These are phyloP conservation scores for Penicillium occitanis DNA, from an alignment of 2,329 filamentous ascomycete genomes.

Conservation along the genomic window DNA sequence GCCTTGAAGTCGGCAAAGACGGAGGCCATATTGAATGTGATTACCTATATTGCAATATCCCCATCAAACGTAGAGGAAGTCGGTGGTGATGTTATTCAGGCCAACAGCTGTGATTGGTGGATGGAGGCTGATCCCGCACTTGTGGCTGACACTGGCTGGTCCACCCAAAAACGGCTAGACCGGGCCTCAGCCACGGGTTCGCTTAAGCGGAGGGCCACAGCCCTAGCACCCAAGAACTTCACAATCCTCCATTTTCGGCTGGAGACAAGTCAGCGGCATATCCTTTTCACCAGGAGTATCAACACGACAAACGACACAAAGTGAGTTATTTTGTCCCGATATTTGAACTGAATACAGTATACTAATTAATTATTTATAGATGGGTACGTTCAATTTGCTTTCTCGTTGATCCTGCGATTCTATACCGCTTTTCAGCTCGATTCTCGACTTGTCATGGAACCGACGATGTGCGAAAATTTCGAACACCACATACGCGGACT, in stretches of 20 bases:
- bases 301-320: slow-evolving; percentile 44
- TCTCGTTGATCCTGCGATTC: slow-evolving; percentile 2
- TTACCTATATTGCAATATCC: neutral
- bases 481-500: neutral
- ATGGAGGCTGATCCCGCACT: slow-evolving; percentile 16
- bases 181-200: slow-evolving; percentile 31
- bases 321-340: slow-evolving; percentile 24
- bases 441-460: slow-evolving; percentile 16
- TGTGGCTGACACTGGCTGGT: slow-evolving; percentile 20
- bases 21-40: slow-evolving; percentile 60
- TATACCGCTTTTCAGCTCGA: slow-evolving; percentile 11
- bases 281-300: slow-evolving; percentile 34
- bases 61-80: neutral
- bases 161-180: slow-evolving; percentile 31
- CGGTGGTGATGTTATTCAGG: neutral
- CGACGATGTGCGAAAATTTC: slow-evolving; percentile 1
- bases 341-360: slow-evolving; percentile 16
- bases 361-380: slow-evolving; percentile 44
- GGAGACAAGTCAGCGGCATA: slow-evolving; percentile 34
- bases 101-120: slow-evolving; percentile 20
- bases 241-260: slow-evolving; percentile 44
- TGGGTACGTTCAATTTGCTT: slow-evolving; percentile 56
- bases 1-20: slow-evolving; percentile 72
- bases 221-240: slow-evolving; percentile 44
- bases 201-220: slow-evolving; percentile 47